phyloP scores from a whole-genome alignment of 768 basidiomycete species.

The Naganishia antarctica region DNA sequence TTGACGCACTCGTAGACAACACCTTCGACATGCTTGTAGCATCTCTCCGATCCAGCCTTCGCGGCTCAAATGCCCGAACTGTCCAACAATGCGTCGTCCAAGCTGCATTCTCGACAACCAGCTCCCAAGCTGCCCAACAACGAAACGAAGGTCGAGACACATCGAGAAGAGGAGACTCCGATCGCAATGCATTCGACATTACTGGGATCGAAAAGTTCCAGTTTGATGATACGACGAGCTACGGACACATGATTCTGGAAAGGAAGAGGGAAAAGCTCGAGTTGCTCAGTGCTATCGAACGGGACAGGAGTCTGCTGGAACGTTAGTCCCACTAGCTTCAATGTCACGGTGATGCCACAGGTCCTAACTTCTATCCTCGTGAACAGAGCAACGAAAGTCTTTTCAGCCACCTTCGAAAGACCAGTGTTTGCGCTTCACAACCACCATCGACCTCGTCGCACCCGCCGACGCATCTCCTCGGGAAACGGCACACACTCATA shows the following conservation, averaged over 20 bases:
- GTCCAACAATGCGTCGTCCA: neutral
- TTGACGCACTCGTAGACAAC: neutral
- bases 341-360: conserved; percentile 17
- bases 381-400: conserved; percentile 74
- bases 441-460: conserved; percentile 65
- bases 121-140: conserved; percentile 13
- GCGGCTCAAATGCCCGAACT: neutral
- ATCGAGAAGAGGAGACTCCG: conserved; percentile 12
- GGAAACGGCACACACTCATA: conserved; percentile 18
- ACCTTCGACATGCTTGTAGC: neutral
- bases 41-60: neutral
- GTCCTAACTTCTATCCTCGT: neutral
- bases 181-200: conserved; percentile 33
- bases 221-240: conserved; percentile 63
- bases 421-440: conserved; percentile 55
- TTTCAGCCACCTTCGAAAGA: conserved; percentile 63
- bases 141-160: conserved; percentile 11
- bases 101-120: neutral
- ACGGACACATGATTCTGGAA: conserved; percentile 67
- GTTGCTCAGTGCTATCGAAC: conserved; percentile 78
- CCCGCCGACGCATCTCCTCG: conserved; percentile 12
- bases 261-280: conserved; percentile 70
- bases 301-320: conserved; percentile 80
- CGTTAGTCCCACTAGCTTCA: conserved; percentile 53
- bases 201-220: conserved; percentile 37